Evolutionary conservation across 331 rosid species (phyloP).

Genomic region (Malus hybrid): DNA sequence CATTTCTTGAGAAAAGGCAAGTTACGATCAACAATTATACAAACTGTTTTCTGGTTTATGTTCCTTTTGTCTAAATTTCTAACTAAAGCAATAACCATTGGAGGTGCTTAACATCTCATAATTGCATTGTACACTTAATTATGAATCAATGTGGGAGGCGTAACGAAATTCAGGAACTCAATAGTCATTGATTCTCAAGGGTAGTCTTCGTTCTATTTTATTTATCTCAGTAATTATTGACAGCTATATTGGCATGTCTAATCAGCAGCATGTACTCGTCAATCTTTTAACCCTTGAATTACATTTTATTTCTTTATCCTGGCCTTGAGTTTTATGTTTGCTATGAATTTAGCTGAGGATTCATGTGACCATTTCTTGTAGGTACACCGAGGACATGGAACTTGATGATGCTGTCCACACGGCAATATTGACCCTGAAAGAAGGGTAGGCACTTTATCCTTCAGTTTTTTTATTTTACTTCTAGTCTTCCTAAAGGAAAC

Average conservation of each 20-base stretch:
- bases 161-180: neutral
- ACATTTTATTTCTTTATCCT: neutral
- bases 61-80: neutral
- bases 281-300: neutral
- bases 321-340: neutral
- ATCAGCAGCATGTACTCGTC: neutral
- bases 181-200: neutral
- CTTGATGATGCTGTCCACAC: slow-evolving; percentile 35
- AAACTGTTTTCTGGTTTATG: neutral
- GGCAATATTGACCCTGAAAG: slow-evolving; percentile 75
- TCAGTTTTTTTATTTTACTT: neutral
- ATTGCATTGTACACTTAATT: neutral
- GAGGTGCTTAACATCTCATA: neutral
- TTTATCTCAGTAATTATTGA: neutral
- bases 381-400: slow-evolving; percentile 92
- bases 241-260: neutral
- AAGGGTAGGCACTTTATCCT: slow-evolving; percentile 44
- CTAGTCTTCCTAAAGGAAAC: neutral
- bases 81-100: neutral
- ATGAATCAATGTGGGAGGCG: neutral
- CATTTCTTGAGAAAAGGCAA: slow-evolving; percentile 92
- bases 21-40: neutral
- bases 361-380: slow-evolving; percentile 22
- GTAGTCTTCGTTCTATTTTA: neutral
- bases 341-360: neutral